These are phyloP conservation scores for Phalaenopsis hybrid DNA, from an alignment of 116 monocot species.

Conservation along the genomic window DNA sequence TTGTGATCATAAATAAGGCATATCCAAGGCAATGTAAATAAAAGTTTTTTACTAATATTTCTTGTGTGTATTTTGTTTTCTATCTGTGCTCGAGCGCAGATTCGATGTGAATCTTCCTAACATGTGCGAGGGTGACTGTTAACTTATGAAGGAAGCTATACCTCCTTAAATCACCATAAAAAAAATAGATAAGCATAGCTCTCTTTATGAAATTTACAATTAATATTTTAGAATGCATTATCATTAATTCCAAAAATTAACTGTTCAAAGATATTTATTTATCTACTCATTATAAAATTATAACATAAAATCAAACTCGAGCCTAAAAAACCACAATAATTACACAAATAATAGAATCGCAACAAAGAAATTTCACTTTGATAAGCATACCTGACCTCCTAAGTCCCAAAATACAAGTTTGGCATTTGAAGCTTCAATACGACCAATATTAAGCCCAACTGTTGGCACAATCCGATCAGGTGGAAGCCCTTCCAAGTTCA, in stretches of 20 bases:
- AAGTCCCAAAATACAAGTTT: slow-evolving; percentile 97
- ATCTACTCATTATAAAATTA: not conserved
- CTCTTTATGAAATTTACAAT: not conserved
- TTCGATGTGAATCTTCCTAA: too few relatives aligned
- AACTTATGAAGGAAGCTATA: too few relatives aligned
- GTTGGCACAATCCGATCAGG: slow-evolving; percentile 95
- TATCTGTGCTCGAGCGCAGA: too few relatives aligned
- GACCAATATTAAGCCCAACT: slow-evolving; percentile 94
- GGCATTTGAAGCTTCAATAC: slow-evolving; percentile 73
- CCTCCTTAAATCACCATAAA: not conserved
- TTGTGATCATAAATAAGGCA: too few relatives aligned
- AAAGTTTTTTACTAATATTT: too few relatives aligned
- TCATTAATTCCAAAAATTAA: not conserved
- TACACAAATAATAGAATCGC: not conserved
- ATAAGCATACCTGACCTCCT: slow-evolving; percentile 81
- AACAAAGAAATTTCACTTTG: not conserved
- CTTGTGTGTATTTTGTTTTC: too few relatives aligned
- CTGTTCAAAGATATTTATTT: not conserved
- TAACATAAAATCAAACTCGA: not conserved
- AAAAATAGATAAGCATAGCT: not conserved
- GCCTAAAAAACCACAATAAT: not conserved
- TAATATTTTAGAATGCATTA: not conserved
- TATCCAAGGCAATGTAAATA: too few relatives aligned
- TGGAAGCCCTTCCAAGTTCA: slow-evolving; percentile 70
- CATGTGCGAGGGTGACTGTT: too few relatives aligned